Percentiles rank a stretch among this genome's conserved stretches.
Evolutionary conservation across 2,329 filamentous ascomycete species (phyloP).

Genomic region (Pestalotiopsis fici): DNA sequence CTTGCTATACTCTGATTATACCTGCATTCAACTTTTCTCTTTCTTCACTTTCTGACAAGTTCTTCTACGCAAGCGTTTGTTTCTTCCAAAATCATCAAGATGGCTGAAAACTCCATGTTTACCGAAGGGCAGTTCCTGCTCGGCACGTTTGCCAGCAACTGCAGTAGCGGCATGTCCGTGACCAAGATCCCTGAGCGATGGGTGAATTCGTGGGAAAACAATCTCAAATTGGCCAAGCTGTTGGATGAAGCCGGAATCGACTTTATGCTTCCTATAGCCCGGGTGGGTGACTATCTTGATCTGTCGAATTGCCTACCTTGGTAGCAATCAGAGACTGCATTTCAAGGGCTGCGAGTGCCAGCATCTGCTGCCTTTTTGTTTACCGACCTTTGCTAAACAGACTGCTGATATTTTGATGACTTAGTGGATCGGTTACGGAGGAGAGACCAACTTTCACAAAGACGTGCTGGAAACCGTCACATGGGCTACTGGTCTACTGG

Average conservation of each 20-base stretch:
- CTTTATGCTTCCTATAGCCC: slow-evolving; percentile 5
- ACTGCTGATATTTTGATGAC: not conserved
- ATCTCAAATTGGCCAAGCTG: slow-evolving; percentile 1
- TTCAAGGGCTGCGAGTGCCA: not conserved
- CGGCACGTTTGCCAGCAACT: slow-evolving; percentile 6
- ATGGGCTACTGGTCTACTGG: not conserved
- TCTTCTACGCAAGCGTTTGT: not conserved
- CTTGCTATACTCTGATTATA: not conserved
- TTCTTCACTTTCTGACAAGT: not conserved
- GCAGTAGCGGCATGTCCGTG: slow-evolving; percentile 7
- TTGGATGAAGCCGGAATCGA: slow-evolving; percentile 2
- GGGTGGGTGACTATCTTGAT: not conserved
- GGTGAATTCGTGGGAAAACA: slow-evolving; percentile 7
- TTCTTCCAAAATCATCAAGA: not conserved
- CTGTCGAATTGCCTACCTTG: not conserved
- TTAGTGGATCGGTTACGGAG: slow-evolving; percentile 2
- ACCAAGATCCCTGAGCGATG: slow-evolving; percentile 4
- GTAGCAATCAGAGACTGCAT: not conserved
- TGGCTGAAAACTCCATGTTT: slow-evolving; percentile 6
- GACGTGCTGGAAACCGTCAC: slow-evolving; percentile 4
- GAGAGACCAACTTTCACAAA: slow-evolving; percentile 5
- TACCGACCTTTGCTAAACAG: not conserved
- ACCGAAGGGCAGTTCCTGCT: slow-evolving; percentile 6
- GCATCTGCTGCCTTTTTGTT: not conserved
- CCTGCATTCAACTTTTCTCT: not conserved